phyloP scores from a whole-genome alignment of 106 monocot genomes.

The Triglochin maritima region DNA sequence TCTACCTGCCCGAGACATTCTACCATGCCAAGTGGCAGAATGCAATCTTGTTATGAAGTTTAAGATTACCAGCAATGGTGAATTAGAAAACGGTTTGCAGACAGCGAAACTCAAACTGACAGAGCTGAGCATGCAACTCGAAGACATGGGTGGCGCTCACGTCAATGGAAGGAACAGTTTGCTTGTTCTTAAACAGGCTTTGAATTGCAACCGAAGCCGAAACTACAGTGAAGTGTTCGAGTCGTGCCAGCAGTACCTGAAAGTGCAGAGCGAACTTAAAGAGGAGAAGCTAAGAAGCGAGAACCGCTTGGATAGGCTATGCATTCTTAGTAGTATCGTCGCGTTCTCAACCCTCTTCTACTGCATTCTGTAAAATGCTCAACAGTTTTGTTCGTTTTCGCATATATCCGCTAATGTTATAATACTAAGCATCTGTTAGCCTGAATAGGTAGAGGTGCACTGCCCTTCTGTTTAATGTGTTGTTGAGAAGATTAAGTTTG shows the following conservation, averaged over 20 bases:
- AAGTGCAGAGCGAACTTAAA: slow-evolving; percentile 32
- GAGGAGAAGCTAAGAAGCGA: slow-evolving; percentile 46
- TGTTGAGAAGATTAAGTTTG: no score
- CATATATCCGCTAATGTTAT: no score
- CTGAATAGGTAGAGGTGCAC: no score
- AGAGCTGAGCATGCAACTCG: slow-evolving; percentile 44
- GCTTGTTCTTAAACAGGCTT: slow-evolving; percentile 34
- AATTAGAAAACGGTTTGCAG: slow-evolving; percentile 3
- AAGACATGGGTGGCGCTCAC: slow-evolving; percentile 38
- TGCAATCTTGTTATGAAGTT: slow-evolving; percentile 42
- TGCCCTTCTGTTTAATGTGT: no score
- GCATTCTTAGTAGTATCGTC: slow-evolving; percentile 24
- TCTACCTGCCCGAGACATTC: slow-evolving; percentile 34
- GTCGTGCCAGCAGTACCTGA: slow-evolving; percentile 31
- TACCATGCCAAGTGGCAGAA: slow-evolving; percentile 40
- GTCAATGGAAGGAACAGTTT: slow-evolving; percentile 40
- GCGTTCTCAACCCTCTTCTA: slow-evolving; percentile 25
- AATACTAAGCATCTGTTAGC: no score
- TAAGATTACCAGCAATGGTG: slow-evolving; percentile 9
- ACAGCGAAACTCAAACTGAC: slow-evolving; percentile 22
- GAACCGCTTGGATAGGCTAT: slow-evolving; percentile 33
- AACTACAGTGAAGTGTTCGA: slow-evolving; percentile 37
- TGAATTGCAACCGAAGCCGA: slow-evolving; percentile 33
- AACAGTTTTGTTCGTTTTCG: neutral
- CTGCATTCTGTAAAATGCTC: slow-evolving; percentile 19